phyloP scores from a whole-genome alignment of 805 yeast genomes.

The Ogataea methylovora region DNA sequence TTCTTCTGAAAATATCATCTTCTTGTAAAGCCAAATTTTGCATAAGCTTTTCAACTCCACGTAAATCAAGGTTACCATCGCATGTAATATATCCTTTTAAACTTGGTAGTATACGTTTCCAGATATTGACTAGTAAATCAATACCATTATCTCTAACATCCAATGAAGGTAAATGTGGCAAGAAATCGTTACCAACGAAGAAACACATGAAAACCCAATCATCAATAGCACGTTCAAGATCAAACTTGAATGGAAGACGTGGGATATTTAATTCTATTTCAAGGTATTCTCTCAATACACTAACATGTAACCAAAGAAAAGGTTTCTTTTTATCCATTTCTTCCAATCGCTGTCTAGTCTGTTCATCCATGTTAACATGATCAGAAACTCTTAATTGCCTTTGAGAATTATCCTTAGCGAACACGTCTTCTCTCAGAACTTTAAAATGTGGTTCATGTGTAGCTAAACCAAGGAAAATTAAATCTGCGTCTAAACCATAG shows the following conservation, averaged over 20 bases:
- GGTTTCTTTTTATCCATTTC: conserved; percentile 59
- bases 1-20: conserved; percentile 63
- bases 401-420: conserved; percentile 57
- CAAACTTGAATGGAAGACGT: conserved; percentile 64
- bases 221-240: conserved; percentile 91
- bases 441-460: conserved; percentile 97
- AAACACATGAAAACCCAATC: conserved; percentile 99
- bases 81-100: conserved; percentile 77
- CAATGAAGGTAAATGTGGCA: conserved; percentile 91
- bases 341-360: conserved; percentile 36
- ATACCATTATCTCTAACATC: conserved; percentile 95
- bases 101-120: conserved; percentile 68
- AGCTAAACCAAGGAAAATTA: conserved; percentile 90
- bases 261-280: conserved; percentile 74
- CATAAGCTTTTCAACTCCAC: conserved; percentile 68
- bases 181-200: conserved; percentile 96
- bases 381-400: conserved; percentile 38
- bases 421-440: conserved; percentile 92
- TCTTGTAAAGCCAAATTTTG: conserved; percentile 63
- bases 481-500: conserved; percentile 96
- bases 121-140: conserved; percentile 68
- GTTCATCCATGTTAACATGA: conserved; percentile 53
- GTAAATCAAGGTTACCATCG: conserved; percentile 77
- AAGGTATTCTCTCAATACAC: conserved; percentile 80
- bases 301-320: conserved; percentile 89